Base-by-base conservation (phyloP, 2,329 filamentous ascomycete genomes). In the Emericellopsis atlantica region DNA sequence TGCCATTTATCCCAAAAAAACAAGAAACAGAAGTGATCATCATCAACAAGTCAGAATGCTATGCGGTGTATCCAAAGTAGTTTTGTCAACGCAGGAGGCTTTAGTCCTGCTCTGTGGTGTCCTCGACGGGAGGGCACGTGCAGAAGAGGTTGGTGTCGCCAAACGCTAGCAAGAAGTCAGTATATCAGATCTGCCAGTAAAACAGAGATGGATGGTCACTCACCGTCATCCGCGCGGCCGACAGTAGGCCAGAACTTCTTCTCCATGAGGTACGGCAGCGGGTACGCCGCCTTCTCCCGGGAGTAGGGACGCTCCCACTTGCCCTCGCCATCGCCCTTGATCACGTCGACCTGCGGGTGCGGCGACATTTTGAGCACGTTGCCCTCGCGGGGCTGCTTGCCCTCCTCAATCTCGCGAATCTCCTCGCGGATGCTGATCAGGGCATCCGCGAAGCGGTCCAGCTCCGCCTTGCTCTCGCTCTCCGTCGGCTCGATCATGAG, bases 401-500 rank as follows among this genome's bases (percentile, higher is more conserved):
- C 89, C 46, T 83, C 75, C 62, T 95, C 90, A 16, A 96, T 66
- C 40, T 82, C 83, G 18, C 36, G 31, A 51, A 96, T 95, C 64
- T 96, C 90, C 44, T 75, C 62, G 15, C 90, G 77, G 56, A 96
- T 96, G 42, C 76, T 77, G 51, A 96, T 84, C 34, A 96, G 69
- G 0, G 90, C 87, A 48, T 95, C 83, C 46, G 88, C 85, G 69
- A 95, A 95, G 18, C 90, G 81, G 61, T 95, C 90, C 2, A 96
- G 76, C 68, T 96, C 90, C 46, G 82, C 82, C 60, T 92, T 89
- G 62, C 77, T 85, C 69, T 96, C 90, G 12, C 82, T 89, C 65
- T 95, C 90, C 0, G 90, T 96, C 2, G 90, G 90, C 67, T 96
- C 90, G 49, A 96, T 94, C 90, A 96, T 96, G 36, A 96, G 76